phyloP scores from a whole-genome alignment of 2,329 filamentous ascomycete genomes.

The Penicillium sp. region DNA sequence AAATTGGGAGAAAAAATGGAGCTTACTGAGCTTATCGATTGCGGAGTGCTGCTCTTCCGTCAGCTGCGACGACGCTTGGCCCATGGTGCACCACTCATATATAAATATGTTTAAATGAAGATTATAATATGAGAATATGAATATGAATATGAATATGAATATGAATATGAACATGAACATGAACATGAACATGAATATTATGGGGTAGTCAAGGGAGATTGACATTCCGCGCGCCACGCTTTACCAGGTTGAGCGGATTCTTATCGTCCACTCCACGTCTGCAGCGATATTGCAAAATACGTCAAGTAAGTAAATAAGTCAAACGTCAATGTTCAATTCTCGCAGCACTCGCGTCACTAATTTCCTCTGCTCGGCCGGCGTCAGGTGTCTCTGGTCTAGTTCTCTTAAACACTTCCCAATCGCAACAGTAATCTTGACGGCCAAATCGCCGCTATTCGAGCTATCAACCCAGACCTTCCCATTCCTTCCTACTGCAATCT shows the following conservation, averaged over 20 bases:
- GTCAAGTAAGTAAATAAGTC: constrained; percentile 7
- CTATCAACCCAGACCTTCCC: constrained; percentile 89
- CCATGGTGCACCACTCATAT: constrained; percentile 14
- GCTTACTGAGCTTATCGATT: constrained; percentile 1
- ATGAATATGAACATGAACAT: too few relatives aligned
- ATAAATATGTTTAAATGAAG: too few relatives aligned
- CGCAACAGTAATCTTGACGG: constrained; percentile 64
- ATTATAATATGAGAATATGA: too few relatives aligned
- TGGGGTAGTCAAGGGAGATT: too few relatives aligned
- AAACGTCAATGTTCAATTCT: constrained; percentile 36
- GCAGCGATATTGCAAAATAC: too few relatives aligned
- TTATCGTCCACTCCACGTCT: too few relatives aligned
- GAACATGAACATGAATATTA: too few relatives aligned
- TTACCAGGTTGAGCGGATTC: constrained; percentile 7
- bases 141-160: too few relatives aligned
- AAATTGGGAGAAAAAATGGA: neutral
- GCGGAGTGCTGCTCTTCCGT: constrained; percentile 5
- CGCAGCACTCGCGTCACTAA: constrained; percentile 40
- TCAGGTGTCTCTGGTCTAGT: constrained; percentile 61
- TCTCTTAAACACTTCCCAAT: constrained; percentile 75
- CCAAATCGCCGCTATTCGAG: constrained; percentile 50
- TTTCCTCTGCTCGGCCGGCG: constrained; percentile 43
- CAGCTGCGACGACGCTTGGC: constrained; percentile 20
- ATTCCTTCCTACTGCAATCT: constrained; percentile 90
- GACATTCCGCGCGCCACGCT: neutral